Evolutionary conservation across 1,139 yeast species (phyloP), one percentile per base, ranked within the genome.

Genomic region (Kurtzmaniella quercitrusa): DNA sequence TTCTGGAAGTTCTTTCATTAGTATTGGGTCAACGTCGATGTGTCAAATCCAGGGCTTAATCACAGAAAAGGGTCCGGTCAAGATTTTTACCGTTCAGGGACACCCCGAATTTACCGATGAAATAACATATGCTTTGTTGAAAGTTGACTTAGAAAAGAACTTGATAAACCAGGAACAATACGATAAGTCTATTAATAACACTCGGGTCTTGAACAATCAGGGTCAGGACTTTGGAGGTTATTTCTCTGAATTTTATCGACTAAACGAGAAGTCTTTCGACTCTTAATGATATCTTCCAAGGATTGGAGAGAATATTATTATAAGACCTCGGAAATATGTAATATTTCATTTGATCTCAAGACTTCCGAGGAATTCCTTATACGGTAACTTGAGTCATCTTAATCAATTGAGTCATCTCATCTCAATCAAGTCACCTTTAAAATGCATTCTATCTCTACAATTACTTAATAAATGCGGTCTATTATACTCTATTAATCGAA

Each of bases 51-150:
- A 89, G 56, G 86, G 95, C 39, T 45, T 78, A 23, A 48, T 72
- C 49, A 80, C 76, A 48, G 69, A 65, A 45, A 63, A 67, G 6
- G 70, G 66, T 47, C 65, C 67, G 0, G 38, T 67, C 17, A 68
- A 69, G 41, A 45, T 83, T 3, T 64, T 88, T 37, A 78, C 94
- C 0, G 78, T 88, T 52, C 97, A 89, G 59, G 96, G 96, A 0
- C 97, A 89, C 56, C 96, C 97, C 0, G 97, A 89, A 57, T 88
- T 86, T 54, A 57, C 68, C 21, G 63, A 70, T 1, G 72, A 63
- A 2, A 50, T 59, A 39, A 60, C 68, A 2, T 49, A 54, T 36
- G 65, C 41, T 47, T 66, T 56, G 59, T 66, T 56, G 46, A 54
- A 50, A 47, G 5, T 30, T 11, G 51, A 48, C 33, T 48, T 45